These are phyloP conservation scores for Hebeloma cylindrosporum DNA, from an alignment of 768 basidiomycete genomes.

Conservation along the genomic window DNA sequence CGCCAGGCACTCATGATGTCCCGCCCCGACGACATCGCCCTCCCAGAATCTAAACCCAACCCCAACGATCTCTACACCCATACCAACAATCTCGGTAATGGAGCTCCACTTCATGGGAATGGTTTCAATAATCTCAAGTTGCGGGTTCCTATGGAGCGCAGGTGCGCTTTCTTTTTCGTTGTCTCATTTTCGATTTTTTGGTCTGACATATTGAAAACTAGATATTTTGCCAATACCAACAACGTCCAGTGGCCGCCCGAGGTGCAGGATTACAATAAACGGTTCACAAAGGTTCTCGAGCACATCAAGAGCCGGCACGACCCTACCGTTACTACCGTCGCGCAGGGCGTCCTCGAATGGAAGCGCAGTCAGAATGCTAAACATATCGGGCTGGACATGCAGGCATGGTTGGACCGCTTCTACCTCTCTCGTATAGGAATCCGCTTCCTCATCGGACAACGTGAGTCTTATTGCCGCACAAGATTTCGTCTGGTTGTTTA, in stretches of 20 bases:
- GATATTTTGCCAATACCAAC: conserved; percentile 83
- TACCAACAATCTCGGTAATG: too few relatives aligned
- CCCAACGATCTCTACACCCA: conserved; percentile 49
- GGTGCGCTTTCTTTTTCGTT: conserved; percentile 44
- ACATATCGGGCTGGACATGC: conserved; percentile 83
- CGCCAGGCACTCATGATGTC: conserved; percentile 58
- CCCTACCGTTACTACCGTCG: conserved; percentile 96
- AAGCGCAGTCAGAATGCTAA: conserved; percentile 70
- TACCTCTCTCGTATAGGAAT: conserved; percentile 96
- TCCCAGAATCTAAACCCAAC: conserved; percentile 83
- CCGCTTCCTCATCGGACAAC: conserved; percentile 95
- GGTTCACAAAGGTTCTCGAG: conserved; percentile 85
- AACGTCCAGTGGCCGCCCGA: conserved; percentile 85
- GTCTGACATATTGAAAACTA: too few relatives aligned
- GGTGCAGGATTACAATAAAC: conserved; percentile 87
- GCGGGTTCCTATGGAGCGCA: conserved; percentile 81
- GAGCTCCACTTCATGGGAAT: conserved; percentile 43
- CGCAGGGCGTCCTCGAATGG: conserved; percentile 96
- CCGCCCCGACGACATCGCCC: conserved; percentile 42
- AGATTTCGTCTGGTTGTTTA: conserved; percentile 1
- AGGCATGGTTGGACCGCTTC: conserved; percentile 95
- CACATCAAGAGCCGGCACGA: conserved; percentile 94
- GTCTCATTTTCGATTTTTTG: conserved; percentile 7
- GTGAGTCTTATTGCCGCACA: conserved; percentile 44
- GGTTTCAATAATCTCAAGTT: conserved; percentile 61